These are phyloP conservation scores for Fraxinus pennsylvanica DNA, from an alignment of 257 asterid species.

Conservation along the genomic window DNA sequence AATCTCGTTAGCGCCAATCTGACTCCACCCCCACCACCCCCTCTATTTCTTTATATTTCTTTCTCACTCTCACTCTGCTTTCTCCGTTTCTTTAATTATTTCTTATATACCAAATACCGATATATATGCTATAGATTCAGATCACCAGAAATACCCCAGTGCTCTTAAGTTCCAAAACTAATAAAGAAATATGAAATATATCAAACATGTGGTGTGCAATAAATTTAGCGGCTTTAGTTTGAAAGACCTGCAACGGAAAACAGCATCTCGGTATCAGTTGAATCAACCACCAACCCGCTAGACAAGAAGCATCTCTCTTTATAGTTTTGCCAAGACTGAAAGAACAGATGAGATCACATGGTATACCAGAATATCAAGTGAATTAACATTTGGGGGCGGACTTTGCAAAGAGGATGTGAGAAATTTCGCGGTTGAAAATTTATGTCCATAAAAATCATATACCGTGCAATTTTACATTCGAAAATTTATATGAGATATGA, in stretches of 20 bases:
- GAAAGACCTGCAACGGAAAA: conserved; percentile 63
- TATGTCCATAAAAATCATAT: too few species aligned
- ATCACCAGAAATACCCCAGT: conserved; percentile 26
- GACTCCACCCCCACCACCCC: conserved; percentile 50
- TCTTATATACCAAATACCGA: conserved; percentile 10
- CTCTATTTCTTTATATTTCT: conserved; percentile 32
- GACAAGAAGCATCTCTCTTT: conserved; percentile 78
- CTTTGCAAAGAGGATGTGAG: too few species aligned
- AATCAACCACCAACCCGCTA: conserved; percentile 58
- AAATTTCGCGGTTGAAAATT: too few species aligned
- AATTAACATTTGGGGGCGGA: not conserved
- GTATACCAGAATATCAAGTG: conserved; percentile 20
- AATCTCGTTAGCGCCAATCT: conserved; percentile 48
- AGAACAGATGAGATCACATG: conserved; percentile 28
- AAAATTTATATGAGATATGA: too few species aligned
- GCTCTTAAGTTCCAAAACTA: conserved; percentile 44
- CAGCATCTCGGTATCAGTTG: conserved; percentile 76
- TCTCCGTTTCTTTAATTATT: conserved; percentile 21
- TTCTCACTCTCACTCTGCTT: conserved; percentile 22
- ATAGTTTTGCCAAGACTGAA: conserved; percentile 38
- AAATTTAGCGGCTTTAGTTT: conserved; percentile 30
- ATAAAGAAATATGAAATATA: conserved; percentile 38
- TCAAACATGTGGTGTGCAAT: conserved; percentile 41
- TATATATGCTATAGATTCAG: conserved; percentile 33
- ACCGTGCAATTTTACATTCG: too few species aligned